These are phyloP conservation scores for Acanthamoeba royreba DNA, from an alignment of 208 protist genomes.

Conservation along the genomic window DNA sequence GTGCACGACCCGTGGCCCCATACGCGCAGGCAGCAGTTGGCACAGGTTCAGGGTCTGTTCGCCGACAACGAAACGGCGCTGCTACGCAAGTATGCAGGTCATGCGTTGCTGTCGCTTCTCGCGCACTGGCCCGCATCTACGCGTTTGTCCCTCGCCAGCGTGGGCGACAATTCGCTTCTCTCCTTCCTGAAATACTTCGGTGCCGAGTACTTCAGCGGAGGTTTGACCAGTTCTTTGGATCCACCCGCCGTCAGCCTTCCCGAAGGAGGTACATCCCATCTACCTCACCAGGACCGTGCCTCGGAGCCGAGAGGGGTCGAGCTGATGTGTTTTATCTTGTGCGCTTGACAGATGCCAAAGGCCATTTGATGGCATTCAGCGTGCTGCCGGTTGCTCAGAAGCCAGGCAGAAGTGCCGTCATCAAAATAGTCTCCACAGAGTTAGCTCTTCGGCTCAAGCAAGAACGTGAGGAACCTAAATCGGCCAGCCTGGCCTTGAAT, in stretches of 20 bases:
- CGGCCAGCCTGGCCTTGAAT: background rate
- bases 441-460: background rate
- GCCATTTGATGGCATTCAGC: background rate
- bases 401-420: background rate
- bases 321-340: too few species aligned
- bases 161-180: background rate
- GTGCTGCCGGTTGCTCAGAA: background rate
- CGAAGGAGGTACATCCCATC: too few species aligned
- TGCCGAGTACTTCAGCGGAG: constrained; percentile 25
- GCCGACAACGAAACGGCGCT: background rate
- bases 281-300: too few species aligned
- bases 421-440: background rate
- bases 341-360: background rate
- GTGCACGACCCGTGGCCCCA: constrained; percentile 15
- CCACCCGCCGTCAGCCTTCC: too few species aligned
- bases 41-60: background rate
- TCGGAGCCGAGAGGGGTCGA: too few species aligned
- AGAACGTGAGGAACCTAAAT: background rate
- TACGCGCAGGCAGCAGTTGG: background rate
- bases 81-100: background rate
- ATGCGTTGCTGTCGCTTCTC: background rate
- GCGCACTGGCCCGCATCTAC: constrained; percentile 5
- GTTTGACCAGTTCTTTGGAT: background rate
- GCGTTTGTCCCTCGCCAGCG: background rate
- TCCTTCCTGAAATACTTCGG: constrained; percentile 7